These are phyloP conservation scores for Haplosporangium sp. DNA, from an alignment of 371 early-diverging fungal genomes.

Conservation along the genomic window DNA sequence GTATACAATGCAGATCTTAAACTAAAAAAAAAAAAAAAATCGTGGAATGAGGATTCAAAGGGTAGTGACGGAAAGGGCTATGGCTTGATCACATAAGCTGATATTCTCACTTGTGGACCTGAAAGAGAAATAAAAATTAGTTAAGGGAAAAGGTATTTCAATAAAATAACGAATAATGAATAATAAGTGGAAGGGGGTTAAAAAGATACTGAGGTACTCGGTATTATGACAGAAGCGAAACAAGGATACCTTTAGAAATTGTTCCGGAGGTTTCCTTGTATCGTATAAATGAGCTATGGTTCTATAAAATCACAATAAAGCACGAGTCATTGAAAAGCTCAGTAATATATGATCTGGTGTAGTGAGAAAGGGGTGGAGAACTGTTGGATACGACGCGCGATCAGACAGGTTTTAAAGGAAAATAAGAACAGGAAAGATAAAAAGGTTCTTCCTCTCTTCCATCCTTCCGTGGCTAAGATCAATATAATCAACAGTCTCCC, in stretches of 20 bases:
- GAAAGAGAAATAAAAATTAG: background rate
- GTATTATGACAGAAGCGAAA: background rate
- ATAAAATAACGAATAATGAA: background rate
- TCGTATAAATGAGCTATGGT: background rate
- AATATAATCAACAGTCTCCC: slow-evolving; percentile 2
- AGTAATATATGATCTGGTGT: slow-evolving; percentile 13
- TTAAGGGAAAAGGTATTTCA: background rate
- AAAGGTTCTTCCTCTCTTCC: background rate
- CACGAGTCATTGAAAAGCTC: background rate
- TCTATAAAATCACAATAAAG: background rate
- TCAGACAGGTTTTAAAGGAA: slow-evolving; percentile 3
- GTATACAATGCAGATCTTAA: background rate
- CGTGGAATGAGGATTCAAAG: background rate
- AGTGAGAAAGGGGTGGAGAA: slow-evolving; percentile 4
- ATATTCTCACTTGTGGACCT: background rate
- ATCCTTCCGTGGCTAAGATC: background rate
- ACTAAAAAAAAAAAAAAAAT: background rate
- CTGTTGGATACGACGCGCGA: background rate
- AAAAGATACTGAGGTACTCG: background rate
- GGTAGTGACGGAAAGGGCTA: background rate
- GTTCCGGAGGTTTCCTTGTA: background rate
- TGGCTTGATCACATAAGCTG: background rate
- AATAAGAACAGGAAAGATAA: background rate
- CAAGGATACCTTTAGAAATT: background rate
- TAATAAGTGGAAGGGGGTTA: background rate